Percentiles rank a stretch among this genome's conserved stretches.
phyloP scores from a whole-genome alignment of 371 early-diverging fungal species.

The Apophysomyces elegans region DNA sequence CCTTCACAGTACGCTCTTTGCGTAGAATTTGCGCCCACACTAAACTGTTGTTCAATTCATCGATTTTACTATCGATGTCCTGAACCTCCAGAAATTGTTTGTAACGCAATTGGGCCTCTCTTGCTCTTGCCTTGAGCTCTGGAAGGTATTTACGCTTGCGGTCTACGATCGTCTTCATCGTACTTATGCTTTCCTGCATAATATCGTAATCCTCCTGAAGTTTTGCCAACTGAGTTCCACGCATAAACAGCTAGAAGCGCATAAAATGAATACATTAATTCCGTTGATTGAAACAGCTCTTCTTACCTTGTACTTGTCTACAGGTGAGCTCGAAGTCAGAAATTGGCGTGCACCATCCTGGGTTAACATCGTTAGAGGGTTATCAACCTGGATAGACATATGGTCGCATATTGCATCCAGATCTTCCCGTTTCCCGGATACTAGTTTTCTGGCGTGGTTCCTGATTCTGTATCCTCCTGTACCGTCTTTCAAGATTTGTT shows the following conservation, averaged over 20 bases:
- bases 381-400: constrained; percentile 89
- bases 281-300: neutral
- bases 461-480: constrained; percentile 77
- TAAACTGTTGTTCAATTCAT: constrained; percentile 65
- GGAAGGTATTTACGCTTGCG: constrained; percentile 64
- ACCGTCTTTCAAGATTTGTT: constrained; percentile 73
- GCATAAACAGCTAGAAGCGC: constrained; percentile 69
- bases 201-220: constrained; percentile 72
- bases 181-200: constrained; percentile 69
- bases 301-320: constrained; percentile 81
- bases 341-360: constrained; percentile 95
- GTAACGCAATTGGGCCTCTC: constrained; percentile 61
- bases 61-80: constrained; percentile 63
- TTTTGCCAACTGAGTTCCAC: constrained; percentile 85
- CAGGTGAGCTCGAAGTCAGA: constrained; percentile 77
- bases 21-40: constrained; percentile 77
- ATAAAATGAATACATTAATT: neutral
- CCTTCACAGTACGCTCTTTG: constrained; percentile 56
- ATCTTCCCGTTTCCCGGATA: constrained; percentile 83
- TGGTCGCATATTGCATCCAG: constrained; percentile 84
- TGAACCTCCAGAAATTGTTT: constrained; percentile 69
- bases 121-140: constrained; percentile 59
- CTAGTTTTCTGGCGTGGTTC: constrained; percentile 56
- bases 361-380: constrained; percentile 89
- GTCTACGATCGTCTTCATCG: constrained; percentile 58